Conservation (phyloP, 2,329 filamentous ascomycete species). For the Beauveria rudraprayagi region DNA sequence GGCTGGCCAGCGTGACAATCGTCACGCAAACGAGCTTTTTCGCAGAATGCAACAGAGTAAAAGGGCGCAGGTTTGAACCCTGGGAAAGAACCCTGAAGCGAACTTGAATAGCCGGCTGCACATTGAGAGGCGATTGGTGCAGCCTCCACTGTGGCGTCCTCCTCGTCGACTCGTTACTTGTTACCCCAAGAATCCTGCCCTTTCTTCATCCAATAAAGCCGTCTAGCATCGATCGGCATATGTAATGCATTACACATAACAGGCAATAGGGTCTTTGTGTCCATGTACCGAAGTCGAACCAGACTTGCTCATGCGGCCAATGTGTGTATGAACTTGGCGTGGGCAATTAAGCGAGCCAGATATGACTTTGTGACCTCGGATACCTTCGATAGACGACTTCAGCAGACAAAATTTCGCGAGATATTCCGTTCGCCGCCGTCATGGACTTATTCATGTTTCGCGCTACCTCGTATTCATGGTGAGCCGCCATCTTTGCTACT, state of each 20-base stretch:
- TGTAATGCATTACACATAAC: background rate
- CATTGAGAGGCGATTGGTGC: background rate
- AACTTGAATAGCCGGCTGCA: background rate
- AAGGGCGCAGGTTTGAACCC: background rate
- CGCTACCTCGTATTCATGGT: background rate
- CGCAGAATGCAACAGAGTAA: background rate
- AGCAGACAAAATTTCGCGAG: background rate
- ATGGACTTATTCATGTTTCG: background rate
- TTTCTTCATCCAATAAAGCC: background rate
- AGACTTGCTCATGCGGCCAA: background rate
- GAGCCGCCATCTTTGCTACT: background rate
- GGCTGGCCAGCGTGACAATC: background rate
- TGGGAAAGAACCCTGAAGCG: background rate
- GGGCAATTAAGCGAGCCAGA: background rate
- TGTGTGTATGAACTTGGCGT: background rate
- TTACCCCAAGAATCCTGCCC: background rate
- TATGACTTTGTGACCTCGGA: background rate
- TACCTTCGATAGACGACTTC: background rate
- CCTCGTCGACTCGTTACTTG: too few species aligned
- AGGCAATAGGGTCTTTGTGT: background rate
- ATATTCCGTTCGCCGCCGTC: background rate
- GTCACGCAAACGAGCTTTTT: background rate
- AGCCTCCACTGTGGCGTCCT: slow-evolving; percentile 3
- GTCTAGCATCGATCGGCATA: background rate
- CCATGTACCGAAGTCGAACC: background rate